Evolutionary conservation across 352 stramenopile species (phyloP).

Genomic region (Pythium insidiosum): DNA sequence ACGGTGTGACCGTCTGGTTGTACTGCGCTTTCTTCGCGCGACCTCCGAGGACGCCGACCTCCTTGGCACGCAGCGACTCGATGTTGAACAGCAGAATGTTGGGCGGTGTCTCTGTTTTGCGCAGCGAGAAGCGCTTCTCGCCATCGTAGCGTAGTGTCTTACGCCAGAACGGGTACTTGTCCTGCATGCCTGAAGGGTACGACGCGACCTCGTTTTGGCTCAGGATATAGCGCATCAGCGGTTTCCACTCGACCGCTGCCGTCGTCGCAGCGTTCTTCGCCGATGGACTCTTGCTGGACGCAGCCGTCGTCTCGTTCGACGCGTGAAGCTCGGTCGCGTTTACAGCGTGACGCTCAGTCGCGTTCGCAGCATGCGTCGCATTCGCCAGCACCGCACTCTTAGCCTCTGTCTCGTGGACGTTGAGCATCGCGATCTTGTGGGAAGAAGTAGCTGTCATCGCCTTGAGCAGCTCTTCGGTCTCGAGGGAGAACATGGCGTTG

Average conservation of each 20-base stretch:
- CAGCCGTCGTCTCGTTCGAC: too few species aligned
- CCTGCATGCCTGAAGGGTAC: background rate
- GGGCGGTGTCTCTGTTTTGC: background rate
- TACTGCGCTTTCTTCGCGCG: slow-evolving; percentile 1
- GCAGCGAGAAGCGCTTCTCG: slow-evolving; percentile 2
- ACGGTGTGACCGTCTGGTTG: slow-evolving; percentile 7
- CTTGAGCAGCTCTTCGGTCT: slow-evolving; percentile 2
- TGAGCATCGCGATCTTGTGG: too few species aligned
- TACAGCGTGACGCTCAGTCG: too few species aligned
- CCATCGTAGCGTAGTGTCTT: slow-evolving; percentile 5
- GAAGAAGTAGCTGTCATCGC: too few species aligned
- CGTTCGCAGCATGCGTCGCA: too few species aligned
- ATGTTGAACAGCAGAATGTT: slow-evolving; percentile 9
- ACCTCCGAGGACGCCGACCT: slow-evolving; percentile 7
- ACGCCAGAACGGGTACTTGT: slow-evolving; percentile 10
- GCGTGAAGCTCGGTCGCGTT: too few species aligned
- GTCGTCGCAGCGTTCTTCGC: too few species aligned
- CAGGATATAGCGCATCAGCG: too few species aligned
- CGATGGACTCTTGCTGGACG: too few species aligned
- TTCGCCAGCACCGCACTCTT: too few species aligned
- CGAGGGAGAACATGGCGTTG: slow-evolving; percentile 12
- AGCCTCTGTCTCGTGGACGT: too few species aligned
- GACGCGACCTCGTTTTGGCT: background rate
- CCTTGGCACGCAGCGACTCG: slow-evolving; percentile 5
- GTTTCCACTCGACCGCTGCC: too few species aligned